Percentiles rank a stretch among this genome's conserved stretches.
Evolutionary conservation across 257 asterid genomes (phyloP).

Genomic region (Solanum sitiens): DNA sequence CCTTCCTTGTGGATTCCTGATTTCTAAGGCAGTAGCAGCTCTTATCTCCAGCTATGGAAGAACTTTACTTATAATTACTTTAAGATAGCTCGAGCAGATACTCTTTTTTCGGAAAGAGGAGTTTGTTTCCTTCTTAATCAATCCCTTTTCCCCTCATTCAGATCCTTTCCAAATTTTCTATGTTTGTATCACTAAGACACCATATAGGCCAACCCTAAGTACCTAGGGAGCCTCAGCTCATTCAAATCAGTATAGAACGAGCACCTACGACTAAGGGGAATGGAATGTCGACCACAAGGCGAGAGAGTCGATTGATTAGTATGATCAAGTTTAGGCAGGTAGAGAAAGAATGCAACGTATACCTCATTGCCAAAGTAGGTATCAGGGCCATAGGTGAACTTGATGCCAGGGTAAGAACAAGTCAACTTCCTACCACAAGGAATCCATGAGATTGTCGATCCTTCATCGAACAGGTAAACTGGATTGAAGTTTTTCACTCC

Average conservation of each 20-base stretch:
- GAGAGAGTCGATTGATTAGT: neutral
- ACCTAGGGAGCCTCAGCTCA: neutral
- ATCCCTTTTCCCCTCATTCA: neutral
- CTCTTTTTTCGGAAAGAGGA: neutral
- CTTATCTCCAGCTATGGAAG: neutral
- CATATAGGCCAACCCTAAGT: neutral
- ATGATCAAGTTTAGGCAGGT: neutral
- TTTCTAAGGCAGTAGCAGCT: neutral
- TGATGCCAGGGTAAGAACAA: slow-evolving; percentile 98
- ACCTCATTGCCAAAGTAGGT: slow-evolving; percentile 84
- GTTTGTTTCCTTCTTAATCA: neutral
- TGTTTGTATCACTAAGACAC: neutral
- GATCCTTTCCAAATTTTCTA: neutral
- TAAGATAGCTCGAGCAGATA: neutral
- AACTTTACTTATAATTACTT: neutral
- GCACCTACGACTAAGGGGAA: neutral
- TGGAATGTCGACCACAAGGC: neutral
- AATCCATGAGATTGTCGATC: slow-evolving; percentile 90
- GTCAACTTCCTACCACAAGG: slow-evolving; percentile 98
- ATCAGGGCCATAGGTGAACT: slow-evolving; percentile 80
- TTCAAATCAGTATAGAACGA: neutral
- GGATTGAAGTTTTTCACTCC: slow-evolving; percentile 77
- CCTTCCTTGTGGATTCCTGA: neutral
- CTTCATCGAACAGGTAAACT: slow-evolving; percentile 92
- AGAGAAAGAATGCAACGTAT: neutral